These are phyloP conservation scores for Diaporthe capsici DNA, from an alignment of 2,329 filamentous ascomycete genomes.

Conservation along the genomic window DNA sequence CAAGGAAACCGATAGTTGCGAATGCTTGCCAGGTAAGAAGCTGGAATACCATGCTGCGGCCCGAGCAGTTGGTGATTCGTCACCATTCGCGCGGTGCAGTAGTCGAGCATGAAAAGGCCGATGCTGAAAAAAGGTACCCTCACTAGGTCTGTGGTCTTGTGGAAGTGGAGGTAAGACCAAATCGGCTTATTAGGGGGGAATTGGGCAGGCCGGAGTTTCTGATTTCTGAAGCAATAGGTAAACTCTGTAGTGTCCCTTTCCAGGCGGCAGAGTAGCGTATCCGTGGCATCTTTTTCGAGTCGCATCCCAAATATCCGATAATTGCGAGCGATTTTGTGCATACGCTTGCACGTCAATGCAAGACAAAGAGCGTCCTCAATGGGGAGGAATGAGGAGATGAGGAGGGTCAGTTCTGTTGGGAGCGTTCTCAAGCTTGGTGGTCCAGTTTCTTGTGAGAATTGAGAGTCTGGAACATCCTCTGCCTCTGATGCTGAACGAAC, in stretches of 20 bases:
- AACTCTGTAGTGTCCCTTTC: conserved; percentile 38
- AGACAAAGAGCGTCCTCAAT: conserved; percentile 38
- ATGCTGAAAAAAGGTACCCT: neutral
- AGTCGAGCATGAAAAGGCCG: conserved; percentile 7
- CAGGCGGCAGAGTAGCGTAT: conserved; percentile 40
- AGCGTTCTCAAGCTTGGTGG: neutral
- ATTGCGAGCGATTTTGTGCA: conserved; percentile 31
- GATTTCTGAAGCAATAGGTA: conserved; percentile 32
- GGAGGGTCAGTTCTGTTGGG: conserved; percentile 33
- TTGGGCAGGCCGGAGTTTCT: conserved; percentile 19
- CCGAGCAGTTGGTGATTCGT: conserved; percentile 40
- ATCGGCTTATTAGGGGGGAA: neutral
- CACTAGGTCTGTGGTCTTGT: neutral
- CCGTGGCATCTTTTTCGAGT: conserved; percentile 36
- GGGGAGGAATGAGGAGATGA: conserved; percentile 38
- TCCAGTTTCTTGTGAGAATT: neutral
- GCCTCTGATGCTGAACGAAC: conserved; percentile 20
- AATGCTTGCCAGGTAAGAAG: conserved; percentile 34
- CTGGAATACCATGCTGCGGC: conserved; percentile 36
- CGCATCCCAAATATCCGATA: conserved; percentile 21
- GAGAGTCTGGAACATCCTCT: neutral
- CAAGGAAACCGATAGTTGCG: conserved; percentile 1
- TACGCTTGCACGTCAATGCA: conserved; percentile 40
- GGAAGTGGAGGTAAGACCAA: neutral
- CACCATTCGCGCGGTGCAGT: conserved; percentile 36